Evolutionary conservation across 257 asterid species (phyloP), one percentile per base, ranked within the genome.

Genomic region (Vinca minor): DNA sequence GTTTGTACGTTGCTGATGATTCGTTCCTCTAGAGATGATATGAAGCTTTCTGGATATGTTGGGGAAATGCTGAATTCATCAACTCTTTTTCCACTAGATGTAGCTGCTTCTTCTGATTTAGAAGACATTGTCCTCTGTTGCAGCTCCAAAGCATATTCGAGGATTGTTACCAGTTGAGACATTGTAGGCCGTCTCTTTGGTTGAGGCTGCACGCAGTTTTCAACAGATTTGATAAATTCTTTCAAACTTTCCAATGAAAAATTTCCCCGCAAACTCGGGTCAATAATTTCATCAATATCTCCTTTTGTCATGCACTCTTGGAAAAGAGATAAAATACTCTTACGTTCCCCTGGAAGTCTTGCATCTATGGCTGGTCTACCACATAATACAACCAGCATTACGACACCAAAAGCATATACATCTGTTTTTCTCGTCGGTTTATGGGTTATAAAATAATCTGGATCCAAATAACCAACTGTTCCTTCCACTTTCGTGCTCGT

Each of bases 401-500:
- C 71, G 1, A 71, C 46, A 0, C 76, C 76, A 41, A 65, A 71
- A 17, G 71, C 62, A 60, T 38, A 71, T 32, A 71, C 71, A 41
- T 71, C 76, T 1, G 47, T 71, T 65, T n/a, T 39, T 39, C 45
- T 8, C 45, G 45, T 39, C 12, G 34, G 34, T 52, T 23, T 52
- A 52, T 52, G 34, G 20, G 59, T 52, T 34, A 52, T 52, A 23
- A 52, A 10, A 52, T 52, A 39, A 14, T 39, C 45, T 8, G 45
- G 45, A 8, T 39, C 45, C 45, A 39, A 39, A 39, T 7, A 39
- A 39, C 45, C 45, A 39, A 39, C 8, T 39, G 45, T 39, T 10
- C 45, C 45, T 39, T 39, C 11, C 45, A 52, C 59, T 52, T 52
- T 21, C 13, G 59, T 52, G 59, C 59, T 52, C 8, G 6, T 3